Evolutionary conservation across 139 green algal genomes (phyloP), one percentile per base, ranked within the genome.

Genomic region (Auxenochlorella protothecoides): DNA sequence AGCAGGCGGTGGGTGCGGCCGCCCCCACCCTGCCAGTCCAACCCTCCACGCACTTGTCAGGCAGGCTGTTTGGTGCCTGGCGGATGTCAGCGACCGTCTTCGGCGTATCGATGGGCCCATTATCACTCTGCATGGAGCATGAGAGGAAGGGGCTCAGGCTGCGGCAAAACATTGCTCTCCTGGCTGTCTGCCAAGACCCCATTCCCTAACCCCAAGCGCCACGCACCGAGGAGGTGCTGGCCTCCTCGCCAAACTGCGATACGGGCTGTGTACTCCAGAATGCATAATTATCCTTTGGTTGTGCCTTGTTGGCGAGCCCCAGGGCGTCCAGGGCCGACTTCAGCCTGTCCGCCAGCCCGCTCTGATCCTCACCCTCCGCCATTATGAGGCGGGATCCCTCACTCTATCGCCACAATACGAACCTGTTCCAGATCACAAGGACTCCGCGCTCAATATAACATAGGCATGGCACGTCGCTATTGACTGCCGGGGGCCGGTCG

Each of bases 261-360:
- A 98, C 93, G 3, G 93, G 93, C 74, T 98, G 93, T 15, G 91
- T 97, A 65, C 91, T 91, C 93, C 93, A 98, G 74, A 98, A 98
- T 4, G 78, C 77, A 70, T 91, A 87, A 59, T 77, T 80, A 5
- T 81, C 51, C 69, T 87, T 85, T 53, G 73, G 80, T 4, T 57
- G 53, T 16, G 27, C 63, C 12, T 67, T 13, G 44, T 72, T 63
- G 0, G 57, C 70, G 12, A 82, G 67, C 10, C 72, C 71, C 14
- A 82, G 59, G 54, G 77, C 72, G 4, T 68, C 71, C n/a, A 82
- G 55, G 2, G 77, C 77, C 5, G 67, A 68, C 14, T 68, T 72
- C 16, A 82, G 60, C 12, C 69, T 60, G 5, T 79, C 72, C 4
- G 72, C 65, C 53, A 79, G 15, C 14, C 63, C 69, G 10, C 71